Evolutionary conservation across 257 asterid species (phyloP).

Genomic region (Buddleja alternifolia): DNA sequence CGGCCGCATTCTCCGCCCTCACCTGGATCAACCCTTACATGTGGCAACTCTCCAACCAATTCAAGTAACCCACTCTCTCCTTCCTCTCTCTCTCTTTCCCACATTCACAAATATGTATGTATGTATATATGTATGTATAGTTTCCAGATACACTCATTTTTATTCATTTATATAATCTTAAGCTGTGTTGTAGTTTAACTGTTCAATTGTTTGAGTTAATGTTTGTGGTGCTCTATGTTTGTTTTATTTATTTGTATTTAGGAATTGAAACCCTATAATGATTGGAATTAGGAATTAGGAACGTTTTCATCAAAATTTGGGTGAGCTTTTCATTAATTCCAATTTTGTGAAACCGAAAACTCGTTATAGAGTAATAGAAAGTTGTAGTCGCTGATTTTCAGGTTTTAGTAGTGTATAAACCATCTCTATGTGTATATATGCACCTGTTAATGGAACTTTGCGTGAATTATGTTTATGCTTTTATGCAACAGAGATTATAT

Average conservation of each 20-base stretch:
- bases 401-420: conserved; percentile 14
- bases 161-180: not conserved
- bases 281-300: not conserved
- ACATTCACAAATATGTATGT: not conserved
- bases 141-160: not conserved
- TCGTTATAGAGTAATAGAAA: not conserved
- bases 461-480: conserved; percentile 4
- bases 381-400: conserved; percentile 6
- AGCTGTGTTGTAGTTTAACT: not conserved
- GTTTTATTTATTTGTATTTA: not conserved
- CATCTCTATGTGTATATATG: not conserved
- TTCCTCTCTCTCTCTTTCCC: not conserved
- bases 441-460: not conserved
- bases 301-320: not conserved
- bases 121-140: not conserved
- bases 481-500: not conserved
- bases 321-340: not conserved
- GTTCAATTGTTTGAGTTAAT: not conserved
- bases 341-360: not conserved
- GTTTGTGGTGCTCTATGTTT: not conserved
- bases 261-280: no score
- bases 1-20: conserved; percentile 73
- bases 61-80: conserved; percentile 53
- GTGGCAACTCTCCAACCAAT: conserved; percentile 79
- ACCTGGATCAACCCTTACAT: conserved; percentile 78